phyloP scores from a whole-genome alignment of 2,329 filamentous ascomycete genomes.

The Paracamarosporium sp. region DNA sequence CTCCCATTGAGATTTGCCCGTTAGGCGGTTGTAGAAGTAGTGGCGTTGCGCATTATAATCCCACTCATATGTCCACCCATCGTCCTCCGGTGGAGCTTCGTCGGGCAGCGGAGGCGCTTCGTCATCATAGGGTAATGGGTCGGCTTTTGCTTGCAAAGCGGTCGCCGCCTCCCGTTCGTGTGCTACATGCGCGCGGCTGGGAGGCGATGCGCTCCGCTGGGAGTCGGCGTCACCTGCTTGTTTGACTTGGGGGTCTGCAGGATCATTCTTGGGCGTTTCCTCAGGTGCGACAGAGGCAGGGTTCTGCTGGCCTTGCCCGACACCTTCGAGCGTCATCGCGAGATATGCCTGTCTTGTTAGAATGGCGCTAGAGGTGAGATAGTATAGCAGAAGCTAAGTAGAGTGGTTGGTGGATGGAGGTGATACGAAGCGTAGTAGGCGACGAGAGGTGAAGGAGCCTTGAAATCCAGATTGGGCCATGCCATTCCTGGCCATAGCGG shows the following conservation, averaged over 20 bases:
- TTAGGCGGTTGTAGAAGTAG: slow-evolving; percentile 87
- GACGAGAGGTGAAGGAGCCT: not conserved
- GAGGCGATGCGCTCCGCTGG: not conserved
- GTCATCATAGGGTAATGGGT: slow-evolving; percentile 35
- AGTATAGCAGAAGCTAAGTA: slow-evolving; percentile 8
- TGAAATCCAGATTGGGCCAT: not conserved
- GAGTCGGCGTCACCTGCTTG: slow-evolving; percentile 4
- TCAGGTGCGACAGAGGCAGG: slow-evolving; percentile 10
- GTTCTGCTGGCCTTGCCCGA: slow-evolving; percentile 17
- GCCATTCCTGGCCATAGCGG: not conserved
- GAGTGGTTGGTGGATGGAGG: not conserved
- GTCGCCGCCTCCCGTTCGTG: slow-evolving; percentile 18
- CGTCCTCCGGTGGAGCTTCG: slow-evolving; percentile 60
- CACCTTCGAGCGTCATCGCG: slow-evolving; percentile 21
- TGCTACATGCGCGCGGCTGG: not conserved
- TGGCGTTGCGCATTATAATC: slow-evolving; percentile 71
- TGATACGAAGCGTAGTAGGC: not conserved
- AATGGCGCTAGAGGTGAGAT: slow-evolving; percentile 22
- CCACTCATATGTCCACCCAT: slow-evolving; percentile 85
- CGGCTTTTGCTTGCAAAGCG: slow-evolving; percentile 10
- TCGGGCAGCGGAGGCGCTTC: slow-evolving; percentile 53
- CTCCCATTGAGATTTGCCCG: slow-evolving; percentile 77
- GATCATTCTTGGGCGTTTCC: not conserved
- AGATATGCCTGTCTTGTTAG: slow-evolving; percentile 16
- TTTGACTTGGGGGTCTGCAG: not conserved